These are phyloP conservation scores for Chenopodium suecicum DNA, from an alignment of 148 eudicot genomes.

Conservation along the genomic window DNA sequence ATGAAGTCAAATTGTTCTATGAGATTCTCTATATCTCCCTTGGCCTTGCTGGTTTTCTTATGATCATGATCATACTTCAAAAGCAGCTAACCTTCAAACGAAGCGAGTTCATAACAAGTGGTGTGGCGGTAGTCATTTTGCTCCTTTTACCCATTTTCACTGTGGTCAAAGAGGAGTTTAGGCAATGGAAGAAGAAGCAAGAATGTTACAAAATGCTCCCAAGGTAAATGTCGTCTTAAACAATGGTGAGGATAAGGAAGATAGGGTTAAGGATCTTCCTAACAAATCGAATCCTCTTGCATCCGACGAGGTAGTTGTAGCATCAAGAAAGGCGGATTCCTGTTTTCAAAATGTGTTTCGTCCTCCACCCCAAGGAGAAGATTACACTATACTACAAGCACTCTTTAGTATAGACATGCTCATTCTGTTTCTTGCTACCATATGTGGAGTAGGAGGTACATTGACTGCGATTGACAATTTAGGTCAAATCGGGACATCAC, in stretches of 20 bases:
- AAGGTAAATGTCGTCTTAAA: conserved; percentile 25
- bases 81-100: conserved; percentile 25
- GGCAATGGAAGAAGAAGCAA: conserved; percentile 21
- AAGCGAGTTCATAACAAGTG: conserved; percentile 31
- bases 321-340: conserved; percentile 1
- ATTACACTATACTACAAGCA: conserved; percentile 45
- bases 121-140: conserved; percentile 24
- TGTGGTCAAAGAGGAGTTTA: conserved; percentile 36
- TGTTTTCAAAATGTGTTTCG: conserved; percentile 32
- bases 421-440: conserved; percentile 30
- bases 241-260: background rate
- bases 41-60: conserved; percentile 43
- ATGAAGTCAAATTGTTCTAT: conserved; percentile 36
- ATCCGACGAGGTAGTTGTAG: background rate
- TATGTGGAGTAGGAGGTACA: conserved; percentile 47
- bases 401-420: conserved; percentile 46
- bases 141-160: conserved; percentile 30
- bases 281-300: background rate
- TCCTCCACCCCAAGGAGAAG: conserved; percentile 40
- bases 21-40: conserved; percentile 43
- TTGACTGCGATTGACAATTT: conserved; percentile 45
- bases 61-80: conserved; percentile 38
- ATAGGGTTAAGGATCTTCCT: background rate
- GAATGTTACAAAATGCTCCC: conserved; percentile 14
- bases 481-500: conserved; percentile 46